Conservation (phyloP, 768 basidiomycete species). For the Pleurotus sapidus region DNA sequence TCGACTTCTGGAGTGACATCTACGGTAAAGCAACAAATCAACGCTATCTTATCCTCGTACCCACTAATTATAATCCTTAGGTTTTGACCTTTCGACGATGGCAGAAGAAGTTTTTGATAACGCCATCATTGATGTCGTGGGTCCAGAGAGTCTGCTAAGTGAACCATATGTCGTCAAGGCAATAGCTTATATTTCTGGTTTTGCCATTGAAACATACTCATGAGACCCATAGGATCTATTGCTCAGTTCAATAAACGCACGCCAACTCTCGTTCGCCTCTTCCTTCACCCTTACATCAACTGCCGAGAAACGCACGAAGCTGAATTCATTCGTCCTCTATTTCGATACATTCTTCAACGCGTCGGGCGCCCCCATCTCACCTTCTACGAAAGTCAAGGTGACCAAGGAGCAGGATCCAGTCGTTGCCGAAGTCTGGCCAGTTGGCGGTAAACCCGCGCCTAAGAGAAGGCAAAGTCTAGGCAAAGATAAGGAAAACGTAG, state of each 20-base stretch:
- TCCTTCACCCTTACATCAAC: slow-evolving; percentile 75
- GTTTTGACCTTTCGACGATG: slow-evolving; percentile 90
- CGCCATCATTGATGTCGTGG: slow-evolving; percentile 79
- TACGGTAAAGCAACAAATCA: slow-evolving; percentile 54
- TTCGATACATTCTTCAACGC: slow-evolving; percentile 92
- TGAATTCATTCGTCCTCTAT: slow-evolving; percentile 83
- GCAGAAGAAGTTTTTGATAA: slow-evolving; percentile 70
- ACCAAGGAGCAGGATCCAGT: slow-evolving; percentile 57
- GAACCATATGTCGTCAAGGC: slow-evolving; percentile 69
- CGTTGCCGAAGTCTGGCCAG: slow-evolving; percentile 79
- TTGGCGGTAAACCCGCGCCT: slow-evolving; percentile 62
- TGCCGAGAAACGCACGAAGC: slow-evolving; percentile 55
- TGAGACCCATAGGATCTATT: slow-evolving; percentile 64
- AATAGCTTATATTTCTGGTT: neutral
- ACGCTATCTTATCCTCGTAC: too few relatives aligned
- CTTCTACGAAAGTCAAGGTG: slow-evolving; percentile 49
- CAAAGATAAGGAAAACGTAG: slow-evolving; percentile 45
- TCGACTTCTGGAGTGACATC: slow-evolving; percentile 88
- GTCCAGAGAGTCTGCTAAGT: slow-evolving; percentile 62
- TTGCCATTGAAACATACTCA: neutral
- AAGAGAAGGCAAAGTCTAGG: slow-evolving; percentile 56
- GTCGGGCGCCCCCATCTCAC: slow-evolving; percentile 49
- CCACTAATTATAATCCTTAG: slow-evolving; percentile 30
- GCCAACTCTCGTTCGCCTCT: slow-evolving; percentile 78
- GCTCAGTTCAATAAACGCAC: slow-evolving; percentile 57